Evolutionary conservation across 176 grass and related monocot genomes (phyloP), one percentile per base, ranked within the genome.

Genomic region (Juncus effusus): DNA sequence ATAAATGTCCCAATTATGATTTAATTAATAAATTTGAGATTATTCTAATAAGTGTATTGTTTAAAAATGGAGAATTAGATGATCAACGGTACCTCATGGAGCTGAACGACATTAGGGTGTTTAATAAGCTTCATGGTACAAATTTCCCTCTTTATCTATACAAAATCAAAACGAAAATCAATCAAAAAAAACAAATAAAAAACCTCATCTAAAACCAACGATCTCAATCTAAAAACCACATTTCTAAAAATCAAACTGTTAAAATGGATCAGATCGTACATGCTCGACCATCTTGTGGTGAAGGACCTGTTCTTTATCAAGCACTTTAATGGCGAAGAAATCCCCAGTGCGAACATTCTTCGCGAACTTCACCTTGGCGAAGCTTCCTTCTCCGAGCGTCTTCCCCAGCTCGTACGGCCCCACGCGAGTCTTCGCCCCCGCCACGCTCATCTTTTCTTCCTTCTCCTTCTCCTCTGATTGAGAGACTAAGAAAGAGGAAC

Each of bases 221-320:
- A n/a, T n/a, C 11, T 28, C 2, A 5, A 19, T 13, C 47, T 16
- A 64, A 38, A 53, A 9, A 75, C 38, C 10, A 51, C 19, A 16
- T 1, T 50, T 3, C 45, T 16, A 64, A 42, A 5, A 2, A 52
- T 42, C 2, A 19, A 36, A 36, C 7, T 7, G 51, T 36, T 7
- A n/a, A 62, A 38, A 8, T 51, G 37, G 57, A 7, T 2, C 16
- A 16, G 16, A 28, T 40, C 38, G 42, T 45, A 90, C 88, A 89
- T 89, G 88, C 72, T 99, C 94, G 64, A 99, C 78, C 94, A 99
- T 99, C 85, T 82, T 93, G 81, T 99, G 94, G 2, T 79, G 88
- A 14, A 99, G 88, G 55, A 99, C 83, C 56, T 90, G 83, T 13
- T 84, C 71, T 60, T 87, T 90, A 77, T 90, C 85, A 49, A 99